Base-by-base conservation (phyloP, 306 rosid species). In the Lablab purpureus region DNA sequence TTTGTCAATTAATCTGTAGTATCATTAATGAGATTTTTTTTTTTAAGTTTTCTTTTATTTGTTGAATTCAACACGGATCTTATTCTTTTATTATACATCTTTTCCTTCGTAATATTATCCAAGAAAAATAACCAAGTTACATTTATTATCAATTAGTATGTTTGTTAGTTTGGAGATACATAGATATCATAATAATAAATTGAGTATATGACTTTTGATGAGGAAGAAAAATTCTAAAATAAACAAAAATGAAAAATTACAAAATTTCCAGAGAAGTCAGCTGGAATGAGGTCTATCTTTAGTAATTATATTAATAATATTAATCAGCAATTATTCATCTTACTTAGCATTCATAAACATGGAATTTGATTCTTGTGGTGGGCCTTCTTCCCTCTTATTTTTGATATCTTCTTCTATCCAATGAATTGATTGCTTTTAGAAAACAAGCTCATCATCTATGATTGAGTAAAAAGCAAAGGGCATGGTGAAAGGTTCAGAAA, bases 361-460 rank as follows among this genome's bases (percentile, higher is more conserved):
- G 72, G 47, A 52, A 71, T 64, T 54, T 54, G 79, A 71, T 84
- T 32, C 75, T 22, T 43, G 37, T 64, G 67, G 82, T 72, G 83
- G 85, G 82, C 56, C 84, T 54, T 32, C 30, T 30, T 45, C 47
- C 47, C 59, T 18, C 66, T 23, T 40, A 30, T 40, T 68, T 73
- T 52, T 17, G 60, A 2, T 17, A 17, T 46, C 49, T 10, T 58
- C 30, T 56, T 78, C 7, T 30, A 49, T 41, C 81, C 71, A 64
- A 64, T 43, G 22, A 54, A 30, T 77, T 45, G 63, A 52, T 71
- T 64, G 63, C 19, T 18, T 73, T 85, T 47, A 55, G 66, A 78
- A 81, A 85, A 73, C 54, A 68, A 67, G 59, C 71, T 43, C 43
- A 60, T 32, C 69, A 81, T 85, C 56, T 80, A 64, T 85, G 80